phyloP scores from a whole-genome alignment of 306 rosid genomes.

The Astragalus membranaceus region DNA sequence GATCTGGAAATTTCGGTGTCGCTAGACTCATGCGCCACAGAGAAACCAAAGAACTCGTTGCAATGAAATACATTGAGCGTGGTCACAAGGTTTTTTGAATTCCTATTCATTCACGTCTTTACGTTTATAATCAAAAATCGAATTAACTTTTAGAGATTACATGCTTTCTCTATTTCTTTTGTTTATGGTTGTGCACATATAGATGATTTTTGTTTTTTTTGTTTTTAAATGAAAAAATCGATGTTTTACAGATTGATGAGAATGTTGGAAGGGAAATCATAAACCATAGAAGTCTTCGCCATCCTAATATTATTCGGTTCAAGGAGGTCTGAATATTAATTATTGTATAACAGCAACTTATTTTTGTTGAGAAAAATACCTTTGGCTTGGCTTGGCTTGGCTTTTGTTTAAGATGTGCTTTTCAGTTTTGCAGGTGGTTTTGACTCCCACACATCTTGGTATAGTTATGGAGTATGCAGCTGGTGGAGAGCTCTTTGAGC shows the following conservation, averaged over 20 bases:
- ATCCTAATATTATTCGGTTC: slow-evolving; percentile 78
- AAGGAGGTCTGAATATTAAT: slow-evolving; percentile 42
- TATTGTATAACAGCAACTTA: not conserved
- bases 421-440: slow-evolving; percentile 55
- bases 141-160: not conserved
- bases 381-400: not conserved
- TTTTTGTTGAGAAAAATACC: not conserved
- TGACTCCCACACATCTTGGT: slow-evolving; percentile 83
- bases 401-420: slow-evolving; percentile 13
- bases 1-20: slow-evolving; percentile 85
- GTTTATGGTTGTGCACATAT: not conserved
- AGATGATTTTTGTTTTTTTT: not conserved
- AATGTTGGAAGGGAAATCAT: slow-evolving; percentile 84
- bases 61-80: slow-evolving; percentile 78
- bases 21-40: slow-evolving; percentile 74
- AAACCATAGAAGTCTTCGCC: slow-evolving; percentile 75
- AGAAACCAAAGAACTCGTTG: slow-evolving; percentile 69
- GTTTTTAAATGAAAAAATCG: not conserved
- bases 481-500: slow-evolving; percentile 80
- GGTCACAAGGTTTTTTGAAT: slow-evolving; percentile 45
- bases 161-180: not conserved
- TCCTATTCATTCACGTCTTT: not conserved
- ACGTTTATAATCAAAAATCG: not conserved
- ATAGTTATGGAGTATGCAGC: slow-evolving; percentile 93
- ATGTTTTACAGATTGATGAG: slow-evolving; percentile 57